A percentile compares a stretch with the other conserved stretches of the same genome.
These are phyloP conservation scores for Stephania cephalantha DNA, from an alignment of 164 flowering plant species.

Conservation along the genomic window DNA sequence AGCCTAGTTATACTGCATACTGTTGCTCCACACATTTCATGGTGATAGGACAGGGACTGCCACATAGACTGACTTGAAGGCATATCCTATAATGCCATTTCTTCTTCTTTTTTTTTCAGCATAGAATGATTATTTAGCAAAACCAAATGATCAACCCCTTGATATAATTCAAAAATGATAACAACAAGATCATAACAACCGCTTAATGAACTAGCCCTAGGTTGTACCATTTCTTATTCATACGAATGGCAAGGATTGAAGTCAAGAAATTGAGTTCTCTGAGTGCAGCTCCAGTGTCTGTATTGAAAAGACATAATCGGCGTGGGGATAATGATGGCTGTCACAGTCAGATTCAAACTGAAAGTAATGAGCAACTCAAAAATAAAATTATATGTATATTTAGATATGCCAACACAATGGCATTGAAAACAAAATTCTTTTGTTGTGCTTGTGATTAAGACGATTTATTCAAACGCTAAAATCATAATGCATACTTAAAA, in stretches of 20 bases:
- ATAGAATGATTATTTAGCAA: background rate
- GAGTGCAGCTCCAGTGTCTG: conserved; percentile 54
- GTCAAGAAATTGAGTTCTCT: conserved; percentile 80
- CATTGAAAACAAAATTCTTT: no score
- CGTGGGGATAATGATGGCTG: conserved; percentile 92
- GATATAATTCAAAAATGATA: background rate
- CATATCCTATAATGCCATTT: background rate
- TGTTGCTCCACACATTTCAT: background rate
- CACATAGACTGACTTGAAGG: background rate
- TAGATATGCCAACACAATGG: no score
- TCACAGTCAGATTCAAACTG: conserved; percentile 15
- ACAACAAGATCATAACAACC: background rate
- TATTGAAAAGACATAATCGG: conserved; percentile 80
- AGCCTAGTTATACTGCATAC: background rate
- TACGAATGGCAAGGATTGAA: conserved; percentile 74
- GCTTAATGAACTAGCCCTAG: background rate
- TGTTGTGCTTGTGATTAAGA: background rate
- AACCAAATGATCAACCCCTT: background rate
- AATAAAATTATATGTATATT: no score
- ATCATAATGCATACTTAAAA: background rate
- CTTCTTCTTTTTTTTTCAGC: background rate
- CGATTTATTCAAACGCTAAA: background rate
- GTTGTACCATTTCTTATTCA: conserved; percentile 65
- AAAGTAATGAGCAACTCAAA: background rate
- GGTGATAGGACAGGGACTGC: background rate